Base-by-base conservation (phyloP, 2,329 filamentous ascomycete species). In the Ramularia collo-cygni region DNA sequence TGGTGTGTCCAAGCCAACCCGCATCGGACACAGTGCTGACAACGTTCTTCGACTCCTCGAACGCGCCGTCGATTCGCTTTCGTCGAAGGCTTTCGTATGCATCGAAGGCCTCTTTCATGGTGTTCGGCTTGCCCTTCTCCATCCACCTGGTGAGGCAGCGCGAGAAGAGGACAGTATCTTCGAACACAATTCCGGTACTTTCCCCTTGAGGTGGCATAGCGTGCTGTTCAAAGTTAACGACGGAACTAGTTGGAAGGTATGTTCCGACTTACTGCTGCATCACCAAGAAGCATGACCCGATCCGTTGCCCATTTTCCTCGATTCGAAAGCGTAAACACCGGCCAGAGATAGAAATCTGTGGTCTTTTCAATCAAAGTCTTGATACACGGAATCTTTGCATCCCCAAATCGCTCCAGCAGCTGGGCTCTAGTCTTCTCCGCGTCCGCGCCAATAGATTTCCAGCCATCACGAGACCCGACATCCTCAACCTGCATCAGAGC, bases 131-230 rank as follows among this genome's bases (percentile, higher is more conserved):
- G 31, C 60, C 58, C 42, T 60, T 63, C 40, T 67, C 60, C 51
- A 67, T 61, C 65, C 66, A 68, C 30, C 59, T 53, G 1, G 59
- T 62, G 33, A 69, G 42, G 54, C 64, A 67, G 34, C 66, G 54
- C 18, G 69, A 64, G 53, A 74, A 66, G 38, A 74, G 53, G 26
- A 72, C 66, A 2, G 65, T 71, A 50, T 74, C 70, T 54, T 74
- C 71, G 45, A 74, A 72, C 8, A 72, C 68, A 24, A 74, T 66
- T 12, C 70, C 70, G 3, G 69, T 72, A 21, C 61, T 64, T 45
- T 73, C 70, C 8, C 70, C 70, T 42, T 72, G 69, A 3, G 70
- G 69, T 3, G 70, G 68, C 70, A 73, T 73, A 8, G 66, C 67
- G 49, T 70, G 67, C 35, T 60, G 37, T 10, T 19, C 17, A 9